Percentiles rank a stretch among this genome's conserved stretches.
Evolutionary conservation across 1,139 yeast species (phyloP).

Genomic region (Spathaspora sp.): DNA sequence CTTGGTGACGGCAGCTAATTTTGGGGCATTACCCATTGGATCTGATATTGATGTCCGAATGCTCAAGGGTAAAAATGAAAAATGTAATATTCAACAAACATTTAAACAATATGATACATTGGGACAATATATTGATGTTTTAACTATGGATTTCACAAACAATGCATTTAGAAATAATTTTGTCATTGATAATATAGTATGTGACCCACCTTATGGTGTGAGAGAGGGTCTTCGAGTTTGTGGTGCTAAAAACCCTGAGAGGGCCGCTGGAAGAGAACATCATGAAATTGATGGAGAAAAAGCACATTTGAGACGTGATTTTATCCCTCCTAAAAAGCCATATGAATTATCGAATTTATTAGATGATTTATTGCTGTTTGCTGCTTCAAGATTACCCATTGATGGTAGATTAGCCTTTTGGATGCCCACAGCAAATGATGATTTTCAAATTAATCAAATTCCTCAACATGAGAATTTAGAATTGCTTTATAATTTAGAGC

Average conservation of each 20-base stretch:
- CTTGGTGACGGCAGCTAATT: conserved; percentile 82
- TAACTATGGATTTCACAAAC: conserved; percentile 95
- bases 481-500: conserved; percentile 73
- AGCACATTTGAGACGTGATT: conserved; percentile 78
- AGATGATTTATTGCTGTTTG: conserved; percentile 72
- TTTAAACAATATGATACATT: conserved; percentile 72
- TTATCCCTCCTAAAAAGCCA: conserved; percentile 90
- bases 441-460: conserved; percentile 65
- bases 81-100: conserved; percentile 56
- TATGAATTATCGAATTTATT: conserved; percentile 75
- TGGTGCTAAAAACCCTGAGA: conserved; percentile 69
- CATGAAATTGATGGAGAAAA: conserved; percentile 72
- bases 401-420: conserved; percentile 87
- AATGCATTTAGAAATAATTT: conserved; percentile 70
- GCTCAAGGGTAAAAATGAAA: conserved; percentile 66
- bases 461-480: conserved; percentile 79
- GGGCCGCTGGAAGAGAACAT: conserved; percentile 64
- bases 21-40: conserved; percentile 80
- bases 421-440: conserved; percentile 98
- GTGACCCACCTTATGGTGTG: conserved; percentile 98
- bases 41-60: conserved; percentile 91
- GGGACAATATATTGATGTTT: conserved; percentile 63
- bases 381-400: conserved; percentile 67
- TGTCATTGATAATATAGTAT: conserved; percentile 74
- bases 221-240: conserved; percentile 93